Base-by-base conservation (phyloP, 768 basidiomycete species). In the Boletellus sp. region DNA sequence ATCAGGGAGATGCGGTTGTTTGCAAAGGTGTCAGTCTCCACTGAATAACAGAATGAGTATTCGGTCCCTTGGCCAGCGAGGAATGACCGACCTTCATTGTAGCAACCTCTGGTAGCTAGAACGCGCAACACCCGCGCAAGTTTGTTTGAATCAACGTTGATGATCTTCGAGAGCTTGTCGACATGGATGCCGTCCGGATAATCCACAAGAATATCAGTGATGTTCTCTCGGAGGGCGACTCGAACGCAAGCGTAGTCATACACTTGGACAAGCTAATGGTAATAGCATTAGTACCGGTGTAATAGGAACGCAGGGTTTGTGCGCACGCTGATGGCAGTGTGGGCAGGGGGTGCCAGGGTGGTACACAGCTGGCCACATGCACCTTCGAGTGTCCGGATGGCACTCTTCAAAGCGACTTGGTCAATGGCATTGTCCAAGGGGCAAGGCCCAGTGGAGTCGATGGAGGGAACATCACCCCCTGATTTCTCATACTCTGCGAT, bases 361-460 rank as follows among this genome's bases (percentile, higher is more conserved):
- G 63, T 42, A 50, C 70, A 69, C 31, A 73, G 36, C 50, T 70
- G 72, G 15, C 59, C 58, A 51, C 70, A 70, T 40, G 70, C 70
- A 35, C 70, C 72, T 50, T 72, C 69, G 17, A 71, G 55, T 2
- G 51, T 63, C 19, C 62, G 57, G 33, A 71, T 33, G 1, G 64
- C 53, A 16, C 44, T 47, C 54, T 59, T 66, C 36, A 70, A 47
- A 0, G 50, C 56, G 19, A 61, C 45, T 1, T 57, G 49, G 39
- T 69, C 58, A 15, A 52, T 26, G 7, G 59, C 56, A 24, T 53
- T 35, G 38, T 74, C 74, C 44, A 77, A 59, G 1, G 72, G 71
- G 33, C 72, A 69, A 34, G 55, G 59, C 16, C 48, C 55, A 0
- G 60, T 60, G 22, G 66, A 66, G 44, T 74, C 67, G 11, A 78